A percentile compares a stretch with the other conserved stretches of the same genome.
Evolutionary conservation across 257 asterid species (phyloP).

Genomic region (Solanum piurae): DNA sequence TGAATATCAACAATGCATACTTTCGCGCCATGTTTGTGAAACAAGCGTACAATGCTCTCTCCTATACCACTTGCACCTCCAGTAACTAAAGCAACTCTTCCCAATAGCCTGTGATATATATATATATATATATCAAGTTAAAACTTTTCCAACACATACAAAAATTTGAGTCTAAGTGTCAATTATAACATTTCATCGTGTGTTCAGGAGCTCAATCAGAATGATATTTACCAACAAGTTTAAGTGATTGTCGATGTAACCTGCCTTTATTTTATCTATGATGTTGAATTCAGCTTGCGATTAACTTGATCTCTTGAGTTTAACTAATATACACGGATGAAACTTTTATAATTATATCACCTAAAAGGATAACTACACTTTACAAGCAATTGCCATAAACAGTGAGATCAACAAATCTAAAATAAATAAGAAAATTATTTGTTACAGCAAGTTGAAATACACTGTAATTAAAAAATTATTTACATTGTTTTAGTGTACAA

Average conservation of each 20-base stretch:
- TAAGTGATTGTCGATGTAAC: too few relatives aligned
- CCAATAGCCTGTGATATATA: constrained; percentile 39
- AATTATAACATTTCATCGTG: too few relatives aligned
- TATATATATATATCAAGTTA: neutral
- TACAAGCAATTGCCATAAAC: neutral
- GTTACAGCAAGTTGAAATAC: neutral
- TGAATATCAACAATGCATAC: constrained; percentile 58
- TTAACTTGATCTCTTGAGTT: neutral
- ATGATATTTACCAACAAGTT: too few relatives aligned
- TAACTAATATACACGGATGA: neutral
- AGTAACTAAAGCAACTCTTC: constrained; percentile 77
- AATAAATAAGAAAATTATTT: too few relatives aligned
- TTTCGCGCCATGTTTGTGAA: constrained; percentile 70
- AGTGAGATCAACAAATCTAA: too few relatives aligned
- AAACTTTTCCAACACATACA: too few relatives aligned
- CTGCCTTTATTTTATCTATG: neutral
- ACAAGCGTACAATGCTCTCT: constrained; percentile 55
- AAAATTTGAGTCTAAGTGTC: too few relatives aligned
- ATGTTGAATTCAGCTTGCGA: neutral
- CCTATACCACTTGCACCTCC: constrained; percentile 93
- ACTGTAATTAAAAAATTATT: neutral
- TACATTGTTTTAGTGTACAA: neutral
- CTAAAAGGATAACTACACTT: neutral
- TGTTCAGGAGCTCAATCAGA: too few relatives aligned
- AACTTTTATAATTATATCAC: too few relatives aligned